phyloP scores from a whole-genome alignment of 192 early-diverging fungal genomes.

The Backusella parvicylindrica region DNA sequence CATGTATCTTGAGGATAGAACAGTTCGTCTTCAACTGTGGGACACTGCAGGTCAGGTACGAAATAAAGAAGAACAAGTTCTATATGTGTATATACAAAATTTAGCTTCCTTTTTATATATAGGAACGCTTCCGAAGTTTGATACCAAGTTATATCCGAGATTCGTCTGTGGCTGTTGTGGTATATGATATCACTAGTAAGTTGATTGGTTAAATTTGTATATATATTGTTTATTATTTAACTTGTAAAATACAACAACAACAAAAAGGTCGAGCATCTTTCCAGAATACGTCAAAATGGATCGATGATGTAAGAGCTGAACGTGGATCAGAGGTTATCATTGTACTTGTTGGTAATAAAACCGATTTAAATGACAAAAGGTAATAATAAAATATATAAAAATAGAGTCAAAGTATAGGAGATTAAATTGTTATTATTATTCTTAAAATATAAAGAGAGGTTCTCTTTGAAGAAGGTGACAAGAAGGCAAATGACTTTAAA shows the following conservation, averaged over 20 bases:
- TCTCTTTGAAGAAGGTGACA: slow-evolving; percentile 95
- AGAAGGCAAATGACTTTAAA: slow-evolving; percentile 93
- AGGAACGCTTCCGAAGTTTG: slow-evolving; percentile 95
- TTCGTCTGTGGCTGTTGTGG: slow-evolving; percentile 95
- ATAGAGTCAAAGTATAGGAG: not conserved
- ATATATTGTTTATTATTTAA: not conserved
- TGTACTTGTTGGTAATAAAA: slow-evolving; percentile 98
- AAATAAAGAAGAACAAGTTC: slow-evolving; percentile 10
- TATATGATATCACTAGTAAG: slow-evolving; percentile 96
- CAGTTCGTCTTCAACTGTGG: slow-evolving; percentile 98
- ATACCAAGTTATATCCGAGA: slow-evolving; percentile 99
- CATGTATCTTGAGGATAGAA: slow-evolving; percentile 98
- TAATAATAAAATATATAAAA: slow-evolving; percentile 27
- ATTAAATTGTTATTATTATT: not conserved
- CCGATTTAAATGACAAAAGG: slow-evolving; percentile 93
- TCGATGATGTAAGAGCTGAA: slow-evolving; percentile 98
- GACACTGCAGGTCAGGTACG: slow-evolving; percentile 94
- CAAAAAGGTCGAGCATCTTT: slow-evolving; percentile 90
- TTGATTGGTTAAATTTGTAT: not conserved
- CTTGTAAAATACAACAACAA: not conserved
- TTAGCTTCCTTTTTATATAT: slow-evolving; percentile 5
- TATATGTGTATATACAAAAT: not conserved
- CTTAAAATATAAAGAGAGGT: slow-evolving; percentile 62
- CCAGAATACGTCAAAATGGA: slow-evolving; percentile 96
- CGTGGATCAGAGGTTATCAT: slow-evolving; percentile 98